Percentiles rank a stretch among this genome's conserved stretches.
Evolutionary conservation across 306 rosid genomes (phyloP).

Genomic region (Trichosanthes truncata): DNA sequence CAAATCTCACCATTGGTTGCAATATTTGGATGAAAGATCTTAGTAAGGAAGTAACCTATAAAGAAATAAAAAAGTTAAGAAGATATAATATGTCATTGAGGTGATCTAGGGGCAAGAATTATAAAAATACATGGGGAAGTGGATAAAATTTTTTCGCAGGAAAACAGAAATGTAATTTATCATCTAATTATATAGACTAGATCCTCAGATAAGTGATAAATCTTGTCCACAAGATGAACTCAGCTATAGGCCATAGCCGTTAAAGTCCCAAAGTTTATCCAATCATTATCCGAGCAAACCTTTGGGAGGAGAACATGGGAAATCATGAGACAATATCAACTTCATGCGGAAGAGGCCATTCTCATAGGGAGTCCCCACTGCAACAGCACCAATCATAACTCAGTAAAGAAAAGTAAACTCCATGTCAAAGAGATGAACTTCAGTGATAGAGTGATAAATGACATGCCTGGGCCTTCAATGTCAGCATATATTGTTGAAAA

Average conservation of each 20-base stretch:
- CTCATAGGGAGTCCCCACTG: conserved; percentile 97
- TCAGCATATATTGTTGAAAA: conserved; percentile 85
- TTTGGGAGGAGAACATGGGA: conserved; percentile 90
- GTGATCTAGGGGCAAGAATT: background rate
- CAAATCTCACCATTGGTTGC: conserved; percentile 89
- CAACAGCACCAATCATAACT: conserved; percentile 17
- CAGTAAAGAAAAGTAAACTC: conserved; percentile 12
- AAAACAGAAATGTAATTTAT: background rate
- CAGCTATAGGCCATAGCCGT: background rate
- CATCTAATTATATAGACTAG: background rate
- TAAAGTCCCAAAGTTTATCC: background rate
- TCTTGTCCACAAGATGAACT: background rate
- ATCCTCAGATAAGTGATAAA: background rate
- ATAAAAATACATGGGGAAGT: background rate
- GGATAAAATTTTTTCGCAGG: background rate
- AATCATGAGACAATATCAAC: conserved; percentile 68
- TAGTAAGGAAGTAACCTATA: conserved; percentile 83
- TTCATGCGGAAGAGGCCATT: conserved; percentile 96
- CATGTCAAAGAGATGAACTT: background rate
- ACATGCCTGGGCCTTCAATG: conserved; percentile 95
- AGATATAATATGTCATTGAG: background rate
- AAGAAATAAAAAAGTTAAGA: background rate
- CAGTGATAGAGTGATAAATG: background rate
- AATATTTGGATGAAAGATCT: conserved; percentile 91
- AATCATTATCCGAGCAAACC: conserved; percentile 34